These are phyloP conservation scores for Phytopythium aichiense DNA, from an alignment of 352 stramenopile genomes.

Conservation along the genomic window DNA sequence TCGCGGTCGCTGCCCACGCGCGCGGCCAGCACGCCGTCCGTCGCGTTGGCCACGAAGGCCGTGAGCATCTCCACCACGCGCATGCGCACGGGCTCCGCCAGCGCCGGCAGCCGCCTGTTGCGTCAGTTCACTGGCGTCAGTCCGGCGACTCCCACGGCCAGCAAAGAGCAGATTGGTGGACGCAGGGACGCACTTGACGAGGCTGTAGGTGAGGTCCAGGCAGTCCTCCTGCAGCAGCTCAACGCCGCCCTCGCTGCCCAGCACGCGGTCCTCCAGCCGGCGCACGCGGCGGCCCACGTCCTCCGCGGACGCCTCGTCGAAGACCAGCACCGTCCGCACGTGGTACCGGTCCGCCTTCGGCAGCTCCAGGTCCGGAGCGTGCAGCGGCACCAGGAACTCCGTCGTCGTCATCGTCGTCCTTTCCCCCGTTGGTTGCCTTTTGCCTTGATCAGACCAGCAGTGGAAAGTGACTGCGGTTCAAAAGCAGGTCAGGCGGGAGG, in stretches of 20 bases:
- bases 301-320: conserved; percentile 45
- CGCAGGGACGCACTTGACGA: conserved; percentile 45
- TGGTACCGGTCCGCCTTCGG: conserved; percentile 62
- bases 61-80: conserved; percentile 62
- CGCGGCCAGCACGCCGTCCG: conserved; percentile 38
- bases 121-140: not conserved
- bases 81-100: conserved; percentile 51
- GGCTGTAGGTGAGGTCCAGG: conserved; percentile 70
- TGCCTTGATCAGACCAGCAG: too few species aligned
- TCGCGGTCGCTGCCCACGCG: conserved; percentile 31
- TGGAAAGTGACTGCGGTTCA: not conserved
- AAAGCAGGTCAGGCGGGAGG: not conserved
- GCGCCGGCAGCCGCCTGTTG: conserved; percentile 37
- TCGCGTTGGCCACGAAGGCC: conserved; percentile 53
- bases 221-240: conserved; percentile 54
- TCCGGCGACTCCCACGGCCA: not conserved
- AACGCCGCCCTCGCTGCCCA: conserved; percentile 47
- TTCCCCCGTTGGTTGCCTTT: too few species aligned
- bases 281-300: conserved; percentile 42
- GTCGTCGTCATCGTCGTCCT: conserved; percentile 13
- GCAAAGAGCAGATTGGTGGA: not conserved
- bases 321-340: conserved; percentile 51
- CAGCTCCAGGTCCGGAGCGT: conserved; percentile 72
- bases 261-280: conserved; percentile 48
- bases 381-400: conserved; percentile 79